These are phyloP conservation scores for Vaccinium myrtillus DNA, from an alignment of 148 eudicot genomes.

Conservation along the genomic window DNA sequence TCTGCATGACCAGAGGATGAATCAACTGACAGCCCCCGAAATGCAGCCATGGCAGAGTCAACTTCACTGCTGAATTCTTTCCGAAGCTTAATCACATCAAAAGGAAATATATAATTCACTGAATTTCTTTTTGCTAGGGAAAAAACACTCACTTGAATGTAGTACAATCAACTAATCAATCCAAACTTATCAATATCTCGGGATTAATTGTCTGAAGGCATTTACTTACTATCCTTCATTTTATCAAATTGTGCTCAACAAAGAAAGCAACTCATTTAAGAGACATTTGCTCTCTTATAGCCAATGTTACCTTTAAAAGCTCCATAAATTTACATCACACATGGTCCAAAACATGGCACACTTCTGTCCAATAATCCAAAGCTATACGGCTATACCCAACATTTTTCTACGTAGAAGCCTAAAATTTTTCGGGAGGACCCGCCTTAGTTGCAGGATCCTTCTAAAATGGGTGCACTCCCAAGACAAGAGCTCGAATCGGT, in stretches of 20 bases:
- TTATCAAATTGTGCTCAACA: background rate
- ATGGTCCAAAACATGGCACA: background rate
- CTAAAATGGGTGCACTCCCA: too few species aligned
- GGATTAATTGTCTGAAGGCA: background rate
- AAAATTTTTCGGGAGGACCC: background rate
- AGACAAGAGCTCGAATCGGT: too few species aligned
- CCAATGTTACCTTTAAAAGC: background rate
- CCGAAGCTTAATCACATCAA: slow-evolving; percentile 46
- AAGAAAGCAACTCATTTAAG: background rate
- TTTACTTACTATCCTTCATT: background rate
- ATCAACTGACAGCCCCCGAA: slow-evolving; percentile 47
- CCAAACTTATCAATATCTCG: background rate
- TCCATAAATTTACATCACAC: background rate
- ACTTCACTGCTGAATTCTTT: slow-evolving; percentile 71
- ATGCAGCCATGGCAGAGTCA: slow-evolving; percentile 57
- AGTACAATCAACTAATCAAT: background rate
- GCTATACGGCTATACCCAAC: background rate
- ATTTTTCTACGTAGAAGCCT: background rate
- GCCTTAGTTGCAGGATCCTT: too few species aligned
- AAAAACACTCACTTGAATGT: background rate
- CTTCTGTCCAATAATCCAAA: background rate
- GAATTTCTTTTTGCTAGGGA: background rate
- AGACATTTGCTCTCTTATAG: background rate
- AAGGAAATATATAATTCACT: slow-evolving; percentile 11
- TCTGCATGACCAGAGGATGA: slow-evolving; percentile 67